phyloP scores from a whole-genome alignment of 208 protist genomes.

The Leishmania braziliensis region DNA sequence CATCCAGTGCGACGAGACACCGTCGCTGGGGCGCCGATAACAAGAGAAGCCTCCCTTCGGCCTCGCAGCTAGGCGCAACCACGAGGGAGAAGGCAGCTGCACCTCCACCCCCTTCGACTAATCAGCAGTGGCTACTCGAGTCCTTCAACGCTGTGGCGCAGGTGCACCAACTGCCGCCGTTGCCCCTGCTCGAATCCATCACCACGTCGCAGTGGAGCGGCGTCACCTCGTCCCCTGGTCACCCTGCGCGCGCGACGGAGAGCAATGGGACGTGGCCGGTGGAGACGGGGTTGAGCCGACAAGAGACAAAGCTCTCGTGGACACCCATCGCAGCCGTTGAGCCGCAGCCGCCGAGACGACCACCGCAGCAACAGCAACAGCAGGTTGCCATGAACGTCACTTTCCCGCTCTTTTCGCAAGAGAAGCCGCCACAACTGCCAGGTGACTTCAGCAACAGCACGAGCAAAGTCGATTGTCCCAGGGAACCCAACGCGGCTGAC shows the following conservation, averaged over 20 bases:
- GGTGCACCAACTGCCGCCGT: conserved; percentile 1
- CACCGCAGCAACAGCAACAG: background rate
- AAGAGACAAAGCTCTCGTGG: background rate
- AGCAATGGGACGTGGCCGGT: background rate
- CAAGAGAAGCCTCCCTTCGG: background rate
- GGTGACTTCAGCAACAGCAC: background rate
- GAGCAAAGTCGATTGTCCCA: background rate
- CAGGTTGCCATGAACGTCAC: background rate
- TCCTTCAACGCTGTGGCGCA: conserved; percentile 19
- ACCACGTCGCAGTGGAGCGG: background rate
- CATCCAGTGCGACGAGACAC: background rate
- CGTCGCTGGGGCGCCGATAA: background rate
- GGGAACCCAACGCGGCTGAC: background rate
- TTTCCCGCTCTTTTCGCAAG: background rate
- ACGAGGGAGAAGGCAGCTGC: background rate
- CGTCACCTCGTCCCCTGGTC: background rate
- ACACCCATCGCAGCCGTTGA: background rate
- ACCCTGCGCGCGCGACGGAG: background rate
- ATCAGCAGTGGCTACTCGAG: conserved; percentile 5
- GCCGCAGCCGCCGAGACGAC: background rate
- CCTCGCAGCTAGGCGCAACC: background rate
- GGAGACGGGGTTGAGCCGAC: background rate
- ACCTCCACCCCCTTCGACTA: background rate
- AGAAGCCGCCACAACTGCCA: background rate
- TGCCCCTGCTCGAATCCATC: background rate